phyloP scores from a whole-genome alignment of 2,329 filamentous ascomycete species.

The Pyricularia grisea region DNA sequence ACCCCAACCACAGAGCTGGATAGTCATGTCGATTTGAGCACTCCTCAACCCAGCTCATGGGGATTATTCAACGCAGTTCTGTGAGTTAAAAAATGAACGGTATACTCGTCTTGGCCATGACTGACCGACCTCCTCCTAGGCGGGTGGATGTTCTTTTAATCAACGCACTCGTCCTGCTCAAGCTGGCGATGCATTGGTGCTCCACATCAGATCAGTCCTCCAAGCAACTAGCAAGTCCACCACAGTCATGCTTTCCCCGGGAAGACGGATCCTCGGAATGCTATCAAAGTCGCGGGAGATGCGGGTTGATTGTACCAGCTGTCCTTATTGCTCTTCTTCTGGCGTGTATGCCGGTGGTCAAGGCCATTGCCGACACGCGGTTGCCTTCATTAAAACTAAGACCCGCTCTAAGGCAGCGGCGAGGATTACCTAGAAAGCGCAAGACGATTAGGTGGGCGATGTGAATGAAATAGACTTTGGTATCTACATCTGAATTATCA shows the following conservation, averaged over 20 bases:
- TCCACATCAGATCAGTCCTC: not conserved
- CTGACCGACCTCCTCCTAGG: not conserved
- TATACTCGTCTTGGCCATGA: too few species aligned
- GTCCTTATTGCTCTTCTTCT: not conserved
- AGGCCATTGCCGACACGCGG: not conserved
- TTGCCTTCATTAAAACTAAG: not conserved
- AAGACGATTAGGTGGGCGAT: not conserved
- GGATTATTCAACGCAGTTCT: not conserved
- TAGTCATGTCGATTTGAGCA: not conserved
- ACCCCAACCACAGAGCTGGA: not conserved
- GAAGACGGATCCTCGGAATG: not conserved
- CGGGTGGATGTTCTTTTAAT: not conserved
- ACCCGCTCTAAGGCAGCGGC: not conserved
- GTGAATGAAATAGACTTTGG: not conserved
- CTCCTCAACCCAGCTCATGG: not conserved
- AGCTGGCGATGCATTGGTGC: not conserved
- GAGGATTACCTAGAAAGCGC: not conserved
- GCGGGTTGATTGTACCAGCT: not conserved
- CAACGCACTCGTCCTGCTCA: not conserved
- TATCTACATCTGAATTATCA: not conserved
- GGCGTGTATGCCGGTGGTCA: not conserved
- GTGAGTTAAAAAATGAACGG: too few species aligned
- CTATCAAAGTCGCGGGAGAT: not conserved
- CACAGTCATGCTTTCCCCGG: not conserved
- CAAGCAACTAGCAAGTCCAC: not conserved